These are phyloP conservation scores for Penicillium thymicola DNA, from an alignment of 2,329 filamentous ascomycete species.

Conservation along the genomic window DNA sequence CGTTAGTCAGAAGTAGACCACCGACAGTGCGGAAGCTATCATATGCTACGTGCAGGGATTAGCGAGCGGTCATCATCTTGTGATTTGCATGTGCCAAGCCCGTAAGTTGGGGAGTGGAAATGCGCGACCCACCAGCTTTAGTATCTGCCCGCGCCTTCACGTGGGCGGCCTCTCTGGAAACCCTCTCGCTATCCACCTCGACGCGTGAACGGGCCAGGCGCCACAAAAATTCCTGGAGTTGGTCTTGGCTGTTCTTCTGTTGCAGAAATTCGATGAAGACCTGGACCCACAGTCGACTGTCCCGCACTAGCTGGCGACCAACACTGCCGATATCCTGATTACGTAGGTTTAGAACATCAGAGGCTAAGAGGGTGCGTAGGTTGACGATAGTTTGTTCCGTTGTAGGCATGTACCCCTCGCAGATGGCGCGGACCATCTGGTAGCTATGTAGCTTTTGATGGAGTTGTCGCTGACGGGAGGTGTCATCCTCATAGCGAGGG, in stretches of 20 bases:
- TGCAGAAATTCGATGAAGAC: slow-evolving; percentile 77
- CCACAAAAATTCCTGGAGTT: slow-evolving; percentile 92
- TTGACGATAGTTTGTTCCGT: slow-evolving; percentile 80
- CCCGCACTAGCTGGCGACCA: slow-evolving; percentile 69
- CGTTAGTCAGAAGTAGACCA: slow-evolving; percentile 81
- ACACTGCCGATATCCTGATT: slow-evolving; percentile 72
- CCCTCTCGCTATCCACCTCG: slow-evolving; percentile 62
- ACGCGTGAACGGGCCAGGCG: slow-evolving; percentile 72
- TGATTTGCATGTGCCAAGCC: slow-evolving; percentile 3
- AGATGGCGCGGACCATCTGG: slow-evolving; percentile 80
- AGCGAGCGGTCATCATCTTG: slow-evolving; percentile 7
- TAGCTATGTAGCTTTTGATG: slow-evolving; percentile 91
- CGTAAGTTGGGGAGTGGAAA: background rate
- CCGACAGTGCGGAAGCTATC: slow-evolving; percentile 79
- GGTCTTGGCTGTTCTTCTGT: slow-evolving; percentile 78
- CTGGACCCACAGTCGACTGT: slow-evolving; percentile 68
- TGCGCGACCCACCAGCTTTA: slow-evolving; percentile 55
- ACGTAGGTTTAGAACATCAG: slow-evolving; percentile 73
- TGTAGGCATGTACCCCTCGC: slow-evolving; percentile 85
- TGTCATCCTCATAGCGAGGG: slow-evolving; percentile 72
- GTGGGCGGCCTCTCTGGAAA: slow-evolving; percentile 59
- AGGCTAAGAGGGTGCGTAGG: slow-evolving; percentile 72
- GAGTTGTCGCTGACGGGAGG: slow-evolving; percentile 69
- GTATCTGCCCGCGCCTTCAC: slow-evolving; percentile 68
- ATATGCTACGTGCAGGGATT: slow-evolving; percentile 55